Conservation (phyloP, 2,329 filamentous ascomycete genomes). For the Huntiella bhutanensis region DNA sequence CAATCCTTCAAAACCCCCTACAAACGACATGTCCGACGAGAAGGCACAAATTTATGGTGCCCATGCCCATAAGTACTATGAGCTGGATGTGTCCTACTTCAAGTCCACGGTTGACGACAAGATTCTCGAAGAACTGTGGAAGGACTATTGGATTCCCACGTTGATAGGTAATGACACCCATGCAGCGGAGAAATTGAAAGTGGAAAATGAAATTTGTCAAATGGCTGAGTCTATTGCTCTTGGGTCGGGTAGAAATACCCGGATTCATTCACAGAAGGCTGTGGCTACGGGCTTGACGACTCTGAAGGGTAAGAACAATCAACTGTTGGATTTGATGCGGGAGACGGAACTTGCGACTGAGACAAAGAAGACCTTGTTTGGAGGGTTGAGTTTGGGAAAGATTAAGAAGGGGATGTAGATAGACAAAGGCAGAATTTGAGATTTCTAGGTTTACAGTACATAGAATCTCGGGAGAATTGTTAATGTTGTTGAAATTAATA, state of each 20-base stretch:
- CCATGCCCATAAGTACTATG: conserved; percentile 78
- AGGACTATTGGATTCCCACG: conserved; percentile 98
- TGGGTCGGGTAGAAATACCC: too few relatives aligned
- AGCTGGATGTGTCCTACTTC: conserved; percentile 79
- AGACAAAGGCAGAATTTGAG: neutral
- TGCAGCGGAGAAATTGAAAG: conserved; percentile 51
- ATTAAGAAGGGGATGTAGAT: neutral
- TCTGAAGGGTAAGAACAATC: too few relatives aligned
- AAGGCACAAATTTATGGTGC: conserved; percentile 95
- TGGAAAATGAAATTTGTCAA: too few relatives aligned
- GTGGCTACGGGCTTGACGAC: too few relatives aligned
- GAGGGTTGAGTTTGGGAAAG: conserved; percentile 6
- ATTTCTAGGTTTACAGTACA: conserved; percentile 1
- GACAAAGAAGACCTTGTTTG: conserved; percentile 10
- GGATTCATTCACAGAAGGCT: too few relatives aligned
- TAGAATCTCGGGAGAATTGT: neutral
- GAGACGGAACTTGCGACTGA: conserved; percentile 25
- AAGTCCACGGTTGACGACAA: conserved; percentile 81
- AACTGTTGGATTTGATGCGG: conserved; percentile 52
- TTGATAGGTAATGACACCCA: conserved; percentile 85
- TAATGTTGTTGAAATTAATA: neutral
- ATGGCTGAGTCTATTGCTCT: too few relatives aligned
- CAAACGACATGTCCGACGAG: conserved; percentile 54
- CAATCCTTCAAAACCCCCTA: conserved; percentile 4
- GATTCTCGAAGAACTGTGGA: conserved; percentile 79